Evolutionary conservation across 371 early-diverging fungal species (phyloP).

Genomic region (Coelomomyces lativittatus): DNA sequence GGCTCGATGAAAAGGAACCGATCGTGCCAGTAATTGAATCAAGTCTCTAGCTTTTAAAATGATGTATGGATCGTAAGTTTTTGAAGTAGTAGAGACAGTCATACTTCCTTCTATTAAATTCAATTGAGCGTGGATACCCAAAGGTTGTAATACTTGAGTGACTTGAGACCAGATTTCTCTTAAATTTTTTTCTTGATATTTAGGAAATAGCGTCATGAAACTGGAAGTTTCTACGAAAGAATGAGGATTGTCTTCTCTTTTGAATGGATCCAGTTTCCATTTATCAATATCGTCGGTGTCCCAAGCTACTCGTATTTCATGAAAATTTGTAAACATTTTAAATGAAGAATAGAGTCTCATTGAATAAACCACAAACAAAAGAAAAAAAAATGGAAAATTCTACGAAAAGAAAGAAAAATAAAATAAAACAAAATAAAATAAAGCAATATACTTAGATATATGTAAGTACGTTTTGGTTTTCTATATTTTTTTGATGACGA

Average conservation of each 20-base stretch:
- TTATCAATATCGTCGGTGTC: conserved; percentile 84
- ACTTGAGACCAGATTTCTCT: conserved; percentile 87
- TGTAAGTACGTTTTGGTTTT: too few relatives aligned
- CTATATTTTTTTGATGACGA: too few relatives aligned
- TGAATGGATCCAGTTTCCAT: conserved; percentile 83
- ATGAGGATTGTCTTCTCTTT: conserved; percentile 51
- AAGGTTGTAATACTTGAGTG: conserved; percentile 65
- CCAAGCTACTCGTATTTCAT: conserved; percentile 62
- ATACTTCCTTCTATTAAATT: conserved; percentile 93
- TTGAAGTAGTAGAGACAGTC: conserved; percentile 92
- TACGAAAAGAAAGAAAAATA: too few relatives aligned
- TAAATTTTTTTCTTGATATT: conserved; percentile 91
- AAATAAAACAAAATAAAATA: too few relatives aligned
- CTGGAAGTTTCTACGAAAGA: conserved; percentile 90
- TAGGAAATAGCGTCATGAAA: conserved; percentile 95
- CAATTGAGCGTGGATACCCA: conserved; percentile 76
- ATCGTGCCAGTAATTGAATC: conserved; percentile 83
- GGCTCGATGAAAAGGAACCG: conserved; percentile 88
- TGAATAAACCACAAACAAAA: too few relatives aligned
- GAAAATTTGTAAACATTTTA: too few relatives aligned
- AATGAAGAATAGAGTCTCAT: too few relatives aligned
- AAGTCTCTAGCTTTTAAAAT: conserved; percentile 92
- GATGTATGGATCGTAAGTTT: conserved; percentile 92
- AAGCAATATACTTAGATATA: too few relatives aligned
- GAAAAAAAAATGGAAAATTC: conserved; percentile 1